Evolutionary conservation across 495 filamentous ascomycete species (phyloP).

Genomic region (Endocarpon pusillum): DNA sequence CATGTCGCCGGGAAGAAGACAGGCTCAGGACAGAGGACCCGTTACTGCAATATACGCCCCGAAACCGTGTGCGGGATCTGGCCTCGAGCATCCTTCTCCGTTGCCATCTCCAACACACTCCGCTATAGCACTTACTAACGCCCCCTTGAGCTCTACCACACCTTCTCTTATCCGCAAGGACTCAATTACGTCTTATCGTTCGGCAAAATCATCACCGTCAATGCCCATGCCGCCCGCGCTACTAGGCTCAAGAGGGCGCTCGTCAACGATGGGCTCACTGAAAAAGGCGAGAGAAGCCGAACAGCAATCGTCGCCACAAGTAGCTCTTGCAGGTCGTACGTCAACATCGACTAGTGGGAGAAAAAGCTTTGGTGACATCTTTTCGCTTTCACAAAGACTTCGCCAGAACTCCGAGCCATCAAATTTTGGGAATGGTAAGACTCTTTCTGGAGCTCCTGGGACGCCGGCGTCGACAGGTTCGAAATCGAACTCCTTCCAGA

Average conservation of each 20-base stretch:
- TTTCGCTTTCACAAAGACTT: slow-evolving; percentile 54
- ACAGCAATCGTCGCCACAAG: slow-evolving; percentile 36
- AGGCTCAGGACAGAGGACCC: no score
- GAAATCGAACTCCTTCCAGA: slow-evolving; percentile 52
- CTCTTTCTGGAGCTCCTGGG: slow-evolving; percentile 31
- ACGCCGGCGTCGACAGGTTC: slow-evolving; percentile 50
- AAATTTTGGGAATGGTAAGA: slow-evolving; percentile 41
- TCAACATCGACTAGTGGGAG: slow-evolving; percentile 71
- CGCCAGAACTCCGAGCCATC: slow-evolving; percentile 60
- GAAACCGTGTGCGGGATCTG: no score
- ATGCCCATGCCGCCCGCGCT: slow-evolving; percentile 30
- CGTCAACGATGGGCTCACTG: slow-evolving; percentile 76
- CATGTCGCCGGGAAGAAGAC: no score
- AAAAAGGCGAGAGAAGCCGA: slow-evolving; percentile 38
- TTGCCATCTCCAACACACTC: slow-evolving; percentile 39
- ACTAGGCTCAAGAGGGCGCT: slow-evolving; percentile 47
- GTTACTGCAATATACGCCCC: no score
- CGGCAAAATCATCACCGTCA: slow-evolving; percentile 54
- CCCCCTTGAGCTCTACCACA: slow-evolving; percentile 14
- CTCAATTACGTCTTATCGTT: slow-evolving; percentile 49
- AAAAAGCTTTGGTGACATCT: slow-evolving; percentile 78
- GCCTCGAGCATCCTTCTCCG: slow-evolving; percentile 27
- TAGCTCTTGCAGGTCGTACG: slow-evolving; percentile 45
- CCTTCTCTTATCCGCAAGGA: slow-evolving; percentile 38
- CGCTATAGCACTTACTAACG: slow-evolving; percentile 23